phyloP scores from a whole-genome alignment of 1,284 basidiomycete species.

The Pseudomicrostroma phylloplanum region DNA sequence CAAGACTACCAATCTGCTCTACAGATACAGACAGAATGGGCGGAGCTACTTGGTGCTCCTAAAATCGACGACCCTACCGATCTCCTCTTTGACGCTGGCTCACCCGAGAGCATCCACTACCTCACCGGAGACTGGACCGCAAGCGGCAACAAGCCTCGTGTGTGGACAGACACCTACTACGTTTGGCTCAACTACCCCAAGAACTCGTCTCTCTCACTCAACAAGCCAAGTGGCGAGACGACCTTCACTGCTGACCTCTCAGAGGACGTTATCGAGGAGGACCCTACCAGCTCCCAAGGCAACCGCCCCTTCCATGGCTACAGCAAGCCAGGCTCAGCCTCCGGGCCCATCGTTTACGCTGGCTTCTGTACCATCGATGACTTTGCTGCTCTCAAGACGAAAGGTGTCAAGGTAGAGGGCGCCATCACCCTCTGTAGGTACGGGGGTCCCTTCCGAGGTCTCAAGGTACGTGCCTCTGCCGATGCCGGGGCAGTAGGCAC shows the following conservation, averaged over 20 bases:
- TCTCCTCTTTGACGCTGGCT: conserved; percentile 43
- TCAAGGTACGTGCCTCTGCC: conserved; percentile 74
- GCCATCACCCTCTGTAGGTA: conserved; percentile 81
- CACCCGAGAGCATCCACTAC: conserved; percentile 24
- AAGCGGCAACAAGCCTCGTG: conserved; percentile 18
- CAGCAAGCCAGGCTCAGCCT: conserved; percentile 47
- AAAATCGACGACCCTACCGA: conserved; percentile 19
- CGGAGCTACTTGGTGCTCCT: conserved; percentile 28
- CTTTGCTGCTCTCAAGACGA: conserved; percentile 55
- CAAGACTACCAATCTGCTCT: conserved; percentile 33
- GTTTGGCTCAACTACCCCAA: conserved; percentile 45
- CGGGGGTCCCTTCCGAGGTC: conserved; percentile 71
- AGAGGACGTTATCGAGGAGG: conserved; percentile 52
- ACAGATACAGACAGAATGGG: conserved; percentile 37
- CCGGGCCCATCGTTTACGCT: conserved; percentile 69
- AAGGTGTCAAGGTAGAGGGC: conserved; percentile 68
- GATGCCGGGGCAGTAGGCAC: conserved; percentile 64
- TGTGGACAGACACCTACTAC: conserved; percentile 47
- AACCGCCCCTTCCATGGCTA: conserved; percentile 54
- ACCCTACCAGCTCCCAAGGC: conserved; percentile 53
- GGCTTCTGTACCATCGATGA: conserved; percentile 75
- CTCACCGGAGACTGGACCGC: conserved; percentile 17
- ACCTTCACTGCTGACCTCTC: conserved; percentile 60
- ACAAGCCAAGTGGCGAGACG: conserved; percentile 14
- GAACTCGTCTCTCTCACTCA: conserved; percentile 34